Percentiles rank a stretch among this genome's conserved stretches.
phyloP scores from a whole-genome alignment of 768 basidiomycete species.

The Pholiota microspora region DNA sequence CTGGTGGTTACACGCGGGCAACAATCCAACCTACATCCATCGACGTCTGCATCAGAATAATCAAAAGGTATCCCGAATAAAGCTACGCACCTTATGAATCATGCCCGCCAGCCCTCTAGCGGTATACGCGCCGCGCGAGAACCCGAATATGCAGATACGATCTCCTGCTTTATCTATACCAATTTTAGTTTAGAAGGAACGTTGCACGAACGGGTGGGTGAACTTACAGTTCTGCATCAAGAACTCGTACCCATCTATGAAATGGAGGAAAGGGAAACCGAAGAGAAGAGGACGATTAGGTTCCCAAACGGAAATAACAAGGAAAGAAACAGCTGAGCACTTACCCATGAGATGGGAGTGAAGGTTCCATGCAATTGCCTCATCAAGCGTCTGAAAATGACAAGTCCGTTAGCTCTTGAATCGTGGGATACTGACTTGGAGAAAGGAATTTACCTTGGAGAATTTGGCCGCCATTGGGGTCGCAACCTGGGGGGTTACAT shows the following conservation, averaged over 20 bases:
- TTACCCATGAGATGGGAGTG: slow-evolving; percentile 50
- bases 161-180: slow-evolving; percentile 42
- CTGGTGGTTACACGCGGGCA: slow-evolving; percentile 28
- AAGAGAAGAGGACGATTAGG: not conserved
- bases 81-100: slow-evolving; percentile 27
- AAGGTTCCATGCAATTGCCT: slow-evolving; percentile 46
- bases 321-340: not conserved
- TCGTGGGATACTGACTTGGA: not conserved
- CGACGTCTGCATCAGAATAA: not conserved
- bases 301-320: not conserved
- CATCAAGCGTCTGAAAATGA: slow-evolving; percentile 32
- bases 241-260: slow-evolving; percentile 51
- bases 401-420: too few relatives aligned
- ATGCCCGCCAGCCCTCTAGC: slow-evolving; percentile 37
- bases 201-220: not conserved
- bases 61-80: too few relatives aligned
- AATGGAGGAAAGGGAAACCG: not conserved
- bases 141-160: slow-evolving; percentile 59
- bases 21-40: slow-evolving; percentile 21
- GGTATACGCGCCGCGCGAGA: slow-evolving; percentile 59
- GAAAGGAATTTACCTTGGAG: slow-evolving; percentile 29
- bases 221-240: slow-evolving; percentile 55
- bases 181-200: not conserved
- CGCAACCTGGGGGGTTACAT: slow-evolving; percentile 38
- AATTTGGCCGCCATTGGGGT: slow-evolving; percentile 40